Evolutionary conservation across 2,329 filamentous ascomycete species (phyloP), one percentile per base, ranked within the genome.

Genomic region (Beauveria bassiana): DNA sequence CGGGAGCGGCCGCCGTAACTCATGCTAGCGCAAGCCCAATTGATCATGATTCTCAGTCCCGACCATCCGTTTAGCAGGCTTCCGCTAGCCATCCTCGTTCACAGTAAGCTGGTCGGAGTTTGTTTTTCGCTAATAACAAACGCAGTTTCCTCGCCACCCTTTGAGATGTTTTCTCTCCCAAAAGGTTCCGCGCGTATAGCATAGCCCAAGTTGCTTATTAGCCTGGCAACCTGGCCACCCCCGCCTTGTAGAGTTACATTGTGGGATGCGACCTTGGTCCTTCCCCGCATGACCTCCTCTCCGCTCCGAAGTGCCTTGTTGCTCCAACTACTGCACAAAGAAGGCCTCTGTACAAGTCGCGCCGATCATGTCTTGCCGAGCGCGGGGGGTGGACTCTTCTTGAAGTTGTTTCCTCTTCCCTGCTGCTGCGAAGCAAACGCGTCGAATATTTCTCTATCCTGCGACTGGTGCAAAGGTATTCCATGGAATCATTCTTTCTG

Each of bases 251-350:
- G n/a, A 14, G 59, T 61, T 61, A 42, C 59, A 61, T 61, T 43
- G 43, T 38, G 50, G 50, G 14, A 55, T 54, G 43, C 49, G 12
- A 61, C 59, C 42, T 38, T 42, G 24, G 43, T 22, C 24, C 20
- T 54, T 55, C 59, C 51, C 59, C 59, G 59, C 59, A 61, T 61
- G 59, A 47, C 43, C 22, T 47, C 34, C 59, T 45, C 58, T 38
- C 12, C 50, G 49, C 57, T 50, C 34, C 10, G 7, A 20, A 18
- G 38, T 14, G 28, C 31, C 55, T 42, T 34, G 34, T 16, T 38
- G 34, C 34, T 50, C 26, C 31, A 22, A 12, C 34, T 20, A 31
- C 45, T 20, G 34, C 31, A 20, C n/a, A 22, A 42, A 50, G 55
- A 42, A 42, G n/a, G 20, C n/a, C 8, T 50, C 8, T 50, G 42